Percentiles rank a stretch among this genome's conserved stretches.
Conservation (phyloP, 2,329 filamentous ascomycete genomes). For the Xylariaceae sp. region DNA sequence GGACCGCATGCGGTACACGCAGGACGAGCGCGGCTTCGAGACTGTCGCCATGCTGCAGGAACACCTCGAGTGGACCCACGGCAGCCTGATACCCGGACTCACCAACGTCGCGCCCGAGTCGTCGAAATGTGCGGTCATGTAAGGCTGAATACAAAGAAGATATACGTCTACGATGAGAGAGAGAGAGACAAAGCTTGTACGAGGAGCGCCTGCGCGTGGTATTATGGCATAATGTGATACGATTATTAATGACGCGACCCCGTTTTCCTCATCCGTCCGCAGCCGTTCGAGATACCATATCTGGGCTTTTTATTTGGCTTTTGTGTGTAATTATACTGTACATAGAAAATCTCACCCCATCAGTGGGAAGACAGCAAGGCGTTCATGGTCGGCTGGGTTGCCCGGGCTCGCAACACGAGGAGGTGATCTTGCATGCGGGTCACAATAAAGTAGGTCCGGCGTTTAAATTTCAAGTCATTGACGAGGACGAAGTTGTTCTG, state of each 20-base stretch:
- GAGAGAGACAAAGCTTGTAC: too few species aligned
- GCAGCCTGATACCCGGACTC: slow-evolving; percentile 32
- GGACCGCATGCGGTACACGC: slow-evolving; percentile 44
- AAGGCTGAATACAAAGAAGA: not conserved
- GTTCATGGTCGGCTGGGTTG: slow-evolving; percentile 3
- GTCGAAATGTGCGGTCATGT: slow-evolving; percentile 47
- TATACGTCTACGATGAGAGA: too few species aligned
- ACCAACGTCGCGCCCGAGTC: slow-evolving; percentile 30
- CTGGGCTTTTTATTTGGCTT: not conserved
- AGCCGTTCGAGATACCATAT: too few species aligned
- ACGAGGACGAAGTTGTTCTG: too few species aligned
- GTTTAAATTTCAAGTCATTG: too few species aligned
- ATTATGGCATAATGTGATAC: too few species aligned
- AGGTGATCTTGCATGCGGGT: too few species aligned
- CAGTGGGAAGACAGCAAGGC: slow-evolving; percentile 15
- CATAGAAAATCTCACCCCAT: not conserved
- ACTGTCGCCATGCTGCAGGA: slow-evolving; percentile 47
- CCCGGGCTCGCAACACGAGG: too few species aligned
- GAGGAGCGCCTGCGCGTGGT: too few species aligned
- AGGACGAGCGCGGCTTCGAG: slow-evolving; percentile 47
- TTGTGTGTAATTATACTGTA: not conserved
- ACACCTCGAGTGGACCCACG: slow-evolving; percentile 56
- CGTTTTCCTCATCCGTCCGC: too few species aligned
- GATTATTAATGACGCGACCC: too few species aligned
- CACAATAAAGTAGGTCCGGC: too few species aligned